Percentiles rank a stretch among this genome's conserved stretches.
These are phyloP conservation scores for Hansenula sp. DNA, from an alignment of 1,139 yeast genomes.

Conservation along the genomic window DNA sequence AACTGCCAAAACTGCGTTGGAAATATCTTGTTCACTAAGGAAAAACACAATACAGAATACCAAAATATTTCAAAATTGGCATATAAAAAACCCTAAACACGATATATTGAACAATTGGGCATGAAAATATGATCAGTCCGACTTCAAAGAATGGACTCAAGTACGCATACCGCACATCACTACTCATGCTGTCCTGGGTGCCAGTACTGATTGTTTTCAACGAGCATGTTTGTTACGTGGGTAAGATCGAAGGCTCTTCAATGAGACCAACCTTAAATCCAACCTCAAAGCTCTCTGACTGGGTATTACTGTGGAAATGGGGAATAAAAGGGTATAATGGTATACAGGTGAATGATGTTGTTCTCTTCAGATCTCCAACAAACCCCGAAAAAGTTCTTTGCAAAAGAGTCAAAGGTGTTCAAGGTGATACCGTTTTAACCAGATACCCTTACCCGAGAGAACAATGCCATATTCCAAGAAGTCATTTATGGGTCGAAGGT, in stretches of 20 bases:
- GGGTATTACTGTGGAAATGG: slow-evolving; percentile 69
- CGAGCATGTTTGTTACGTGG: slow-evolving; percentile 71
- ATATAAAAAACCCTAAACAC: too few species aligned
- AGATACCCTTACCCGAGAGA: slow-evolving; percentile 64
- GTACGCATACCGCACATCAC: slow-evolving; percentile 22
- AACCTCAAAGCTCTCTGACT: slow-evolving; percentile 51
- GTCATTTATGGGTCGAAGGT: slow-evolving; percentile 93
- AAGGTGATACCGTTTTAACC: slow-evolving; percentile 64
- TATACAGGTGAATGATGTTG: slow-evolving; percentile 63
- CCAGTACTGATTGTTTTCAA: slow-evolving; percentile 72
- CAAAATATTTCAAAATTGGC: too few species aligned
- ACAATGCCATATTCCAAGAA: slow-evolving; percentile 61
- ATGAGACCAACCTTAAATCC: slow-evolving; percentile 94
- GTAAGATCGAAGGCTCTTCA: slow-evolving; percentile 76
- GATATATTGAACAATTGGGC: too few species aligned
- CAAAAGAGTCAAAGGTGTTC: slow-evolving; percentile 72
- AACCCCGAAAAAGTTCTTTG: slow-evolving; percentile 72
- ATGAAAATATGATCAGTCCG: slow-evolving; percentile 6
- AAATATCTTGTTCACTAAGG: too few species aligned
- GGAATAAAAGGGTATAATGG: slow-evolving; percentile 44
- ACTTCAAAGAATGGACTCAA: slow-evolving; percentile 8
- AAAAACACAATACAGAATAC: too few species aligned
- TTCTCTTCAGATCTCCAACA: slow-evolving; percentile 73
- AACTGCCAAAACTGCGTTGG: too few species aligned
- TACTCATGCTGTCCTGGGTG: slow-evolving; percentile 53